These are phyloP conservation scores for Aspergillus sp. DNA, from an alignment of 2,329 filamentous ascomycete genomes.

Conservation along the genomic window DNA sequence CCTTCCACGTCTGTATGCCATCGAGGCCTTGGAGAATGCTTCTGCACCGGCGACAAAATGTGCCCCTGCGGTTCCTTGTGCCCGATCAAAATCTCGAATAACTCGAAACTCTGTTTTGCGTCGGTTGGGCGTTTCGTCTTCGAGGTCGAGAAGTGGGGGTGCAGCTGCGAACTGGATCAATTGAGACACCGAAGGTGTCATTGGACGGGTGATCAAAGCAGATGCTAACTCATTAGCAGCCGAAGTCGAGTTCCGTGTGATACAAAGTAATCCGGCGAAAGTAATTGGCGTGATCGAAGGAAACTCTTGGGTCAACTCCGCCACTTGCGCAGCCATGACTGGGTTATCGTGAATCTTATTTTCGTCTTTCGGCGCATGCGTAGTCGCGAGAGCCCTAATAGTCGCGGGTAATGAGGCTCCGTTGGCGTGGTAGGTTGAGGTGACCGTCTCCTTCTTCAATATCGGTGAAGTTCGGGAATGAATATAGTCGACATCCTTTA, in stretches of 20 bases:
- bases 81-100: slow-evolving; percentile 17
- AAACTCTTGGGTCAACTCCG: slow-evolving; percentile 51
- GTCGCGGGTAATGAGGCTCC: slow-evolving; percentile 51
- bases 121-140: slow-evolving; percentile 15
- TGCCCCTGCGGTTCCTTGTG: slow-evolving; percentile 34
- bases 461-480: slow-evolving; percentile 44
- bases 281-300: slow-evolving; percentile 44
- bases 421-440: slow-evolving; percentile 54
- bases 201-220: slow-evolving; percentile 41
- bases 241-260: slow-evolving; percentile 52
- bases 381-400: slow-evolving; percentile 48
- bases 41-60: slow-evolving; percentile 43
- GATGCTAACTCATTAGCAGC: slow-evolving; percentile 56
- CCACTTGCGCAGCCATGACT: slow-evolving; percentile 43
- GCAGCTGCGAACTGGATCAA: slow-evolving; percentile 39
- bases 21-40: slow-evolving; percentile 52
- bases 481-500: slow-evolving; percentile 56
- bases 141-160: slow-evolving; percentile 14
- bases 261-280: slow-evolving; percentile 47
- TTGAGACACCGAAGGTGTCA: slow-evolving; percentile 23
- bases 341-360: slow-evolving; percentile 34
- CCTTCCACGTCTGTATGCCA: slow-evolving; percentile 54
- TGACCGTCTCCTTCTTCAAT: slow-evolving; percentile 41
- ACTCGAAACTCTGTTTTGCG: slow-evolving; percentile 4
- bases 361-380: slow-evolving; percentile 36